These are phyloP conservation scores for Lasiodiplodia sp. DNA, from an alignment of 2,329 filamentous ascomycete species.

Conservation along the genomic window DNA sequence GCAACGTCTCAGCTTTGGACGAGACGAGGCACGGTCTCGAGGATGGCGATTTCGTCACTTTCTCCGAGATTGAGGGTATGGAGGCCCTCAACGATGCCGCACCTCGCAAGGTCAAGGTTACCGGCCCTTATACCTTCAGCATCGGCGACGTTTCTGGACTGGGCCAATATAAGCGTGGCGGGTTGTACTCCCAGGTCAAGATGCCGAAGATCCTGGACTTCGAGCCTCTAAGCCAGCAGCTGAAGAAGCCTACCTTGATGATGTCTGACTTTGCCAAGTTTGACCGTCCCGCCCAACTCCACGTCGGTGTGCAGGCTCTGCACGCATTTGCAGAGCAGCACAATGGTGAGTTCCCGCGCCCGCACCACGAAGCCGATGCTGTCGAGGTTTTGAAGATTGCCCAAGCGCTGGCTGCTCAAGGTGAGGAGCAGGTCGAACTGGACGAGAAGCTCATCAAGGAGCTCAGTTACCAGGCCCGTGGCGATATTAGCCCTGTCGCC, in stretches of 20 bases:
- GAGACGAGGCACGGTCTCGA: conserved; percentile 94
- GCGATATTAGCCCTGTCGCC: conserved; percentile 90
- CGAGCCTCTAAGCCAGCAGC: conserved; percentile 76
- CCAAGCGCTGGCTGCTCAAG: conserved; percentile 71
- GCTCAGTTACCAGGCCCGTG: conserved; percentile 90
- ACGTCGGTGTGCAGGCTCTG: conserved; percentile 90
- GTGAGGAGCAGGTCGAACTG: conserved; percentile 78
- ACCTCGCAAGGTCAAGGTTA: conserved; percentile 90
- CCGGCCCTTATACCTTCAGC: conserved; percentile 94
- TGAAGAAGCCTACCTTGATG: conserved; percentile 88
- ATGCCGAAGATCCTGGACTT: conserved; percentile 96
- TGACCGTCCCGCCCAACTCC: conserved; percentile 89
- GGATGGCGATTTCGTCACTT: conserved; percentile 96
- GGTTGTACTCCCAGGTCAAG: conserved; percentile 94
- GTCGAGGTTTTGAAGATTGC: conserved; percentile 77
- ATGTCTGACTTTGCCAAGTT: conserved; percentile 98
- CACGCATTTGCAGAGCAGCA: conserved; percentile 83
- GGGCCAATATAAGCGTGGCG: conserved; percentile 86
- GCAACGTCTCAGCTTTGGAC: conserved; percentile 89
- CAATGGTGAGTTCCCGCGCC: conserved; percentile 74
- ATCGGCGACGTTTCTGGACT: conserved; percentile 91
- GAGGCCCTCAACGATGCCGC: conserved; percentile 82
- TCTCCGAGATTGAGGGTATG: conserved; percentile 92
- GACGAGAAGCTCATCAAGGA: conserved; percentile 93
- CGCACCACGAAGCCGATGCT: conserved; percentile 86